A percentile compares a stretch with the other conserved stretches of the same genome.
Evolutionary conservation across 805 yeast genomes (phyloP).

Genomic region (Sugiyamaella marilandica): DNA sequence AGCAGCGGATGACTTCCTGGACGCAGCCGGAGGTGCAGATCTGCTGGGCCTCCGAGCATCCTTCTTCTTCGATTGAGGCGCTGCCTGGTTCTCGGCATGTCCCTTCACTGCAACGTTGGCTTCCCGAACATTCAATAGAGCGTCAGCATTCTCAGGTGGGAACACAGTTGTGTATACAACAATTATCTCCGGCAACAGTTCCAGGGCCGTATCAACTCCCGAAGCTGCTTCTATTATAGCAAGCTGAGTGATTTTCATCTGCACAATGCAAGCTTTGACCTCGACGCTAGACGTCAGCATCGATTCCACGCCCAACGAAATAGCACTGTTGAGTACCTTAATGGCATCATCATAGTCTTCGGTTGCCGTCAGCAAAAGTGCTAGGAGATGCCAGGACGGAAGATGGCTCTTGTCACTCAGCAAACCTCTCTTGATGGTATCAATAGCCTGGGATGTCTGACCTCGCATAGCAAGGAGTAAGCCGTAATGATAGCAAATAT

Average conservation of each 20-base stretch:
- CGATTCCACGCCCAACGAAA: constrained; percentile 26
- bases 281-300: background rate
- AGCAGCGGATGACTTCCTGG: background rate
- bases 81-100: constrained; percentile 45
- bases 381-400: constrained; percentile 62
- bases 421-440: constrained; percentile 24
- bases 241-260: constrained; percentile 70
- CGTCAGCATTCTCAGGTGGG: constrained; percentile 3
- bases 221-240: constrained; percentile 59
- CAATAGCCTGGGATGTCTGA: constrained; percentile 24
- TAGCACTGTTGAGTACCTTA: constrained; percentile 50
- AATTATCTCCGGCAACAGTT: constrained; percentile 62
- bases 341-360: constrained; percentile 55
- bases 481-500: constrained; percentile 27
- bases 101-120: constrained; percentile 40
- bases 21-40: background rate
- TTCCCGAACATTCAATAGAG: constrained; percentile 18
- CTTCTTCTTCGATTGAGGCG: background rate
- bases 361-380: constrained; percentile 56
- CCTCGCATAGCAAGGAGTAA: constrained; percentile 25
- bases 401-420: constrained; percentile 46
- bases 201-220: constrained; percentile 57
- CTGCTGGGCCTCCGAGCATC: background rate
- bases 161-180: constrained; percentile 51
- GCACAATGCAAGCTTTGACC: constrained; percentile 48